Evolutionary conservation across 371 early-diverging fungal species (phyloP).

Genomic region (Lichtheimia hyalospora): DNA sequence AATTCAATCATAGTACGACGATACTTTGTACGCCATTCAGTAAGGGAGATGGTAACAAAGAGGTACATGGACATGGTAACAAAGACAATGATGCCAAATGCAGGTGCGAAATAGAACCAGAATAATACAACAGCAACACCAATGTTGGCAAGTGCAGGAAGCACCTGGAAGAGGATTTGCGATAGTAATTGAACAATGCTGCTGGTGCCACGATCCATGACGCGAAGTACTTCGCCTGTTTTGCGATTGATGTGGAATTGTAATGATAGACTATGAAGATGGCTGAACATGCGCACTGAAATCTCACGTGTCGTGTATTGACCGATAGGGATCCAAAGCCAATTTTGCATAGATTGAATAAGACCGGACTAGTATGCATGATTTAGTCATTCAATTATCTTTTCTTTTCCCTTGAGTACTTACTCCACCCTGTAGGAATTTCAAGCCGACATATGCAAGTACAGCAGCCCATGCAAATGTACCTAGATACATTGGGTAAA

Average conservation of each 20-base stretch:
- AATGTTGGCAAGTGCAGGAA: constrained; percentile 89
- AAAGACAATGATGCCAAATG: constrained; percentile 82
- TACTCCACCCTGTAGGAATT: constrained; percentile 76
- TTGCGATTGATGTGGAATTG: constrained; percentile 92
- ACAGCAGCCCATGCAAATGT: constrained; percentile 65
- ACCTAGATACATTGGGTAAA: constrained; percentile 7
- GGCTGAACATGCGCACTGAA: constrained; percentile 84
- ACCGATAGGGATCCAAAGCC: constrained; percentile 89
- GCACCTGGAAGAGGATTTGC: constrained; percentile 84
- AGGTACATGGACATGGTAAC: constrained; percentile 88
- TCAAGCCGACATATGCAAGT: constrained; percentile 64
- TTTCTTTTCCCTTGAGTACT: neutral
- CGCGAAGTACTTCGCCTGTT: constrained; percentile 90
- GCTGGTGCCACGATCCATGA: constrained; percentile 87
- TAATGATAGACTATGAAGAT: constrained; percentile 82
- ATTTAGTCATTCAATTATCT: neutral
- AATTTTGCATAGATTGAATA: constrained; percentile 75
- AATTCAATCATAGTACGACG: constrained; percentile 74
- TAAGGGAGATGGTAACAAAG: constrained; percentile 77
- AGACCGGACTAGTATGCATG: constrained; percentile 60
- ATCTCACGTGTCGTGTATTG: constrained; percentile 88
- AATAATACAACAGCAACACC: constrained; percentile 77
- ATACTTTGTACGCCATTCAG: constrained; percentile 91
- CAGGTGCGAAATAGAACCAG: constrained; percentile 67
- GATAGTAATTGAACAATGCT: constrained; percentile 79